phyloP scores from a whole-genome alignment of 495 filamentous ascomycete species.

The Immersiella caudata region DNA sequence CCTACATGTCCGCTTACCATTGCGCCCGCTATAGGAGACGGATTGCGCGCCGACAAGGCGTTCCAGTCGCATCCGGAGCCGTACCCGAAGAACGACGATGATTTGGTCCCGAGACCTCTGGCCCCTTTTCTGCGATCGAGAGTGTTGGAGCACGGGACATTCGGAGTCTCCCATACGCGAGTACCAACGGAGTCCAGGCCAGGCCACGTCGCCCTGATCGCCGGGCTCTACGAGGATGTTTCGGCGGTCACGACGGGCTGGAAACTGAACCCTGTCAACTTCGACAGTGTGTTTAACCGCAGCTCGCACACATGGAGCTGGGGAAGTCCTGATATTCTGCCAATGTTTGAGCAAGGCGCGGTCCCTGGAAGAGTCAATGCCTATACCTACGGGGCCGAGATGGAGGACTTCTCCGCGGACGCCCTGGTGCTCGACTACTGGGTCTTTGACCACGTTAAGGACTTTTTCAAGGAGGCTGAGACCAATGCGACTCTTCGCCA shows the following conservation, averaged over 20 bases:
- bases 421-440: slow-evolving; percentile 82
- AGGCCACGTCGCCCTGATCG: slow-evolving; percentile 96
- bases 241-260: slow-evolving; percentile 96
- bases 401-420: slow-evolving; percentile 87
- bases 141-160: slow-evolving; percentile 88
- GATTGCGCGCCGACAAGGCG: slow-evolving; percentile 95
- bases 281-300: slow-evolving; percentile 97
- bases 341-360: slow-evolving; percentile 95
- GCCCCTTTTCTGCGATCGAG: slow-evolving; percentile 93
- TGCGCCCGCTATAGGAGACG: slow-evolving; percentile 63
- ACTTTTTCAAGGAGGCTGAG: slow-evolving; percentile 77
- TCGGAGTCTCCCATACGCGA: slow-evolving; percentile 96
- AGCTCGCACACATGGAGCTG: slow-evolving; percentile 98
- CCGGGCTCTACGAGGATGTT: slow-evolving; percentile 97
- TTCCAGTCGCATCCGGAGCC: slow-evolving; percentile 95
- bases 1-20: slow-evolving; percentile 6
- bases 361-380: slow-evolving; percentile 84
- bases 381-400: slow-evolving; percentile 78
- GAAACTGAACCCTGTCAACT: slow-evolving; percentile 98
- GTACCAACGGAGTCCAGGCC: slow-evolving; percentile 97
- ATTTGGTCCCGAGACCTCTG: slow-evolving; percentile 67
- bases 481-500: slow-evolving; percentile 75
- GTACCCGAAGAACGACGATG: slow-evolving; percentile 63
- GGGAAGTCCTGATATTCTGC: slow-evolving; percentile 97
- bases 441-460: slow-evolving; percentile 94